phyloP scores from a whole-genome alignment of 805 yeast genomes.

The Lipomyces starkeyi region DNA sequence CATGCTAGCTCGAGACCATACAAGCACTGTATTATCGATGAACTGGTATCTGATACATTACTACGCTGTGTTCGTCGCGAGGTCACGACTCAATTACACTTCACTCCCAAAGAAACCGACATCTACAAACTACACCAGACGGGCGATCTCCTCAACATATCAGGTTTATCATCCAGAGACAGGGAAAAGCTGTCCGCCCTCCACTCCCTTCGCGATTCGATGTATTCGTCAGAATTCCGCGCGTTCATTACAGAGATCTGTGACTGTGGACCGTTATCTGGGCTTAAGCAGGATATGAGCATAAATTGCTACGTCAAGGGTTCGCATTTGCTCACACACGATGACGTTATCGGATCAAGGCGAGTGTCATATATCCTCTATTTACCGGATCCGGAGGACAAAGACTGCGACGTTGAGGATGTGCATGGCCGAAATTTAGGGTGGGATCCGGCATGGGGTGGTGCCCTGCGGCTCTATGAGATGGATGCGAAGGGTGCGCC shows the following conservation, averaged over 20 bases:
- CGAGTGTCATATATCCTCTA: constrained; percentile 91
- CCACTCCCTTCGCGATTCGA: constrained; percentile 79
- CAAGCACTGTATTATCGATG: constrained; percentile 83
- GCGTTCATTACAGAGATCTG: constrained; percentile 78
- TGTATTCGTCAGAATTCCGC: constrained; percentile 85
- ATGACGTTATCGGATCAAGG: constrained; percentile 96
- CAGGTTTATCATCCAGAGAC: constrained; percentile 82
- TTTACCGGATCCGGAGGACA: constrained; percentile 87
- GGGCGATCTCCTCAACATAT: constrained; percentile 88
- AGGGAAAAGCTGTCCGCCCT: constrained; percentile 73
- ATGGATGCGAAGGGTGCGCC: constrained; percentile 91
- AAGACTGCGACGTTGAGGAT: constrained; percentile 27
- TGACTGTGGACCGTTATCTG: constrained; percentile 87
- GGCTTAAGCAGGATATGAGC: constrained; percentile 89
- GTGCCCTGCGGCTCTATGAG: constrained; percentile 85
- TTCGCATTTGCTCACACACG: constrained; percentile 93
- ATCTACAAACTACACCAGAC: constrained; percentile 86
- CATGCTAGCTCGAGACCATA: constrained; percentile 73
- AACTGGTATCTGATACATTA: constrained; percentile 75
- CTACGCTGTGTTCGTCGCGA: constrained; percentile 83
- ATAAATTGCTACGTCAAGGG: constrained; percentile 90
- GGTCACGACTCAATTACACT: constrained; percentile 79
- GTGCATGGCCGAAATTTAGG: constrained; percentile 23
- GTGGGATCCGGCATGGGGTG: constrained; percentile 95
- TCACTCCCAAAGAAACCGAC: constrained; percentile 95